Evolutionary conservation across 768 basidiomycete genomes (phyloP), one percentile per base, ranked within the genome.

Genomic region (Leccinum rimulosum): DNA sequence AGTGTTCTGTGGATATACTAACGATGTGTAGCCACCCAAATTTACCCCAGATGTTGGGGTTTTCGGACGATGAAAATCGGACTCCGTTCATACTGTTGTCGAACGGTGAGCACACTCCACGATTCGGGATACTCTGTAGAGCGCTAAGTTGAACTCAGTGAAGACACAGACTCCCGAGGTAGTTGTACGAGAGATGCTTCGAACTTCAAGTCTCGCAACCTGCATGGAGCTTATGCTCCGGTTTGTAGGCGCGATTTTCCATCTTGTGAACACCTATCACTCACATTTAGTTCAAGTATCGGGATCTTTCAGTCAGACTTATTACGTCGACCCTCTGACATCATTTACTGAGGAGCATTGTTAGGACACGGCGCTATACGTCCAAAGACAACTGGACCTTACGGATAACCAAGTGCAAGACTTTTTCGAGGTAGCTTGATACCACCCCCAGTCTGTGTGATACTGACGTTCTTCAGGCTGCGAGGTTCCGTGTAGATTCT

Each of bases 1-100:
- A 14, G 4, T 51, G 8, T 19, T 22, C 50, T 22, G 35, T 22
- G 17, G 10, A 22, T 17, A 19, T 12, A 7, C 7, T 47, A 38
- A 61, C 3, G 7, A 35, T 19, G 17, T 31, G 15, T 40, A 82
- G 82, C 60, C 82, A 82, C 57, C 80, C 82, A 17, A 82, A 80
- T 62, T 66, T 84, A 25, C 82, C 83, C 0, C 81, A 83, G 64
- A 77, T 84, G 75, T 60, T 81, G 7, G 82, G 82, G 1, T 80
- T 80, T 62, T 83, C 81, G 0, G 68, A 76, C 14, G 76, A 77
- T 15, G 71, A 76, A 36, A 69, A 77, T 0, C 75, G 75, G 2
- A 80, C 79, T 0, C 82, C 80, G 0, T 83, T 83, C 60, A 79
- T 84, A 53, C 60, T 83, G n/a, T 65, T 84, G 22, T 80, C 81